Conservation (phyloP, 2,329 filamentous ascomycete species). For the Shiraia bambusicola region DNA sequence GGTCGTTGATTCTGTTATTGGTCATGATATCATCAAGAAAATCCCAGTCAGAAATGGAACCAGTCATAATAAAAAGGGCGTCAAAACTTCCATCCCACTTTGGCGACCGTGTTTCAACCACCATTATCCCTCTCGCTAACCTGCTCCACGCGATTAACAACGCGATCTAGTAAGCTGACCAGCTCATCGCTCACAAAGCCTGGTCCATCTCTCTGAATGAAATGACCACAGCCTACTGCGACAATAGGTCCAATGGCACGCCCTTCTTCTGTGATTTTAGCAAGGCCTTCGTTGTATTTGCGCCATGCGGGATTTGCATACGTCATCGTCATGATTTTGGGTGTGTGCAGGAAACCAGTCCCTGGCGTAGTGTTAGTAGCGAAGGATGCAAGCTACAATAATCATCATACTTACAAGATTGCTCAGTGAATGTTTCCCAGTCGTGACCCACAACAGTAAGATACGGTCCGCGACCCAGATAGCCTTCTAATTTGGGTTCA, state of each 20-base stretch:
- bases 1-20: no score
- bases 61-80: no score
- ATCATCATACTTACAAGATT: slow-evolving; percentile 37
- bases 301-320: slow-evolving; percentile 59
- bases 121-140: slow-evolving; percentile 29
- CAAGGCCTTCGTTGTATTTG: slow-evolving; percentile 55
- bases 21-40: no score
- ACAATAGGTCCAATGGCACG: slow-evolving; percentile 50
- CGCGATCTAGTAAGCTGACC: slow-evolving; percentile 35
- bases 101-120: neutral
- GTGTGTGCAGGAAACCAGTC: slow-evolving; percentile 30
- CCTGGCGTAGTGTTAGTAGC: slow-evolving; percentile 8
- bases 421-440: slow-evolving; percentile 54
- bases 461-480: slow-evolving; percentile 41
- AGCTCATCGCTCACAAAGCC: slow-evolving; percentile 39
- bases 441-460: slow-evolving; percentile 58
- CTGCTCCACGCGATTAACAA: slow-evolving; percentile 40
- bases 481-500: slow-evolving; percentile 45
- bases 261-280: slow-evolving; percentile 46
- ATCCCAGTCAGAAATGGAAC: no score
- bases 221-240: slow-evolving; percentile 55
- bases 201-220: slow-evolving; percentile 58
- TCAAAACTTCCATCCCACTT: neutral
- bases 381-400: slow-evolving; percentile 5
- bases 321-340: slow-evolving; percentile 47